A percentile compares a stretch with the other conserved stretches of the same genome.
These are phyloP conservation scores for Gamarada debralockiae DNA, from an alignment of 495 filamentous ascomycete genomes.

Conservation along the genomic window DNA sequence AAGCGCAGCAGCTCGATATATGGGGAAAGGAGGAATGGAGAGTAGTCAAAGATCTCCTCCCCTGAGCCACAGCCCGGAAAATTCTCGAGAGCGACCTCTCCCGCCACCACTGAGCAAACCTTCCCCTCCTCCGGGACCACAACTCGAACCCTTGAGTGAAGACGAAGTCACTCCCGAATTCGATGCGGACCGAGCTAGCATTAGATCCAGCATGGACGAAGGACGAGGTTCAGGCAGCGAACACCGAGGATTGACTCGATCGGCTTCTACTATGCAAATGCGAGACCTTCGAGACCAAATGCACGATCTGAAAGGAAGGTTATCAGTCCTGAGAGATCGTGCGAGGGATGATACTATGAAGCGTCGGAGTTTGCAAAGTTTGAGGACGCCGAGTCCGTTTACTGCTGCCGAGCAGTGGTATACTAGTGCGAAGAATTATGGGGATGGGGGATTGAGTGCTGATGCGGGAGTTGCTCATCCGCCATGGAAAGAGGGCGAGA, in stretches of 20 bases:
- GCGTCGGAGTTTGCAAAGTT: slow-evolving; percentile 76
- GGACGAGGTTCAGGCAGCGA: slow-evolving; percentile 18
- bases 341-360: slow-evolving; percentile 78
- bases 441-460: slow-evolving; percentile 28
- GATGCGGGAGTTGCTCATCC: slow-evolving; percentile 33
- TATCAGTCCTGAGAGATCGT: slow-evolving; percentile 79
- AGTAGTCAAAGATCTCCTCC: slow-evolving; percentile 5
- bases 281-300: slow-evolving; percentile 87
- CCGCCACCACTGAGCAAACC: slow-evolving; percentile 13
- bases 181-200: slow-evolving; percentile 12
- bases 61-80: slow-evolving; percentile 8
- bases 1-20: slow-evolving; percentile 22
- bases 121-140: slow-evolving; percentile 14
- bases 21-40: slow-evolving; percentile 3
- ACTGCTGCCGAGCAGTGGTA: slow-evolving; percentile 78
- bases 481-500: slow-evolving; percentile 22
- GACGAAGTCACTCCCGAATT: slow-evolving; percentile 27
- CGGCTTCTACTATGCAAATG: slow-evolving; percentile 65
- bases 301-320: slow-evolving; percentile 87
- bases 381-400: slow-evolving; percentile 82
- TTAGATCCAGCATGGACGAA: slow-evolving; percentile 15
- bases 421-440: slow-evolving; percentile 45
- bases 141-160: slow-evolving; percentile 31
- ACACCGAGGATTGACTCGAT: slow-evolving; percentile 38
- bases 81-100: slow-evolving; percentile 1